Conservation (phyloP, 1,139 yeast species). For the Yamadazyma sp. region DNA sequence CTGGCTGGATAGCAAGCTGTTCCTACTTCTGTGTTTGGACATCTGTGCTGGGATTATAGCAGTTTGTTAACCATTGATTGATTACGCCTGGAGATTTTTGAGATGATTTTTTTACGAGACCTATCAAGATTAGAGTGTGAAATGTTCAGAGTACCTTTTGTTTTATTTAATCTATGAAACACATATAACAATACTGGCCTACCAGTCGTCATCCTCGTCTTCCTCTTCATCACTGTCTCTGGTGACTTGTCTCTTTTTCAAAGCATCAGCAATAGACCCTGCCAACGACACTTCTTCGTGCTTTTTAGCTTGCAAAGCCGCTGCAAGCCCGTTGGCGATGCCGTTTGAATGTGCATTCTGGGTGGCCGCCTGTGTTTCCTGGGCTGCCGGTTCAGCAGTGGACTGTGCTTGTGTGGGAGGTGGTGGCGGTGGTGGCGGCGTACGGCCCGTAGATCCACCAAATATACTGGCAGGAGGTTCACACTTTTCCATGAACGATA, state of each 20-base stretch:
- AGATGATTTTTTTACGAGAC: neutral
- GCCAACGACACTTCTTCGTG: conserved; percentile 68
- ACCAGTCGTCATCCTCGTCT: conserved; percentile 62
- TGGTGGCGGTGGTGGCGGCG: conserved; percentile 37
- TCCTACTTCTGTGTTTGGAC: conserved; percentile 39
- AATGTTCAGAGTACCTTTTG: too few relatives aligned
- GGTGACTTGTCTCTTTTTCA: conserved; percentile 80
- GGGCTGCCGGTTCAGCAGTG: conserved; percentile 12
- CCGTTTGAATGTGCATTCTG: conserved; percentile 18
- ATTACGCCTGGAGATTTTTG: too few relatives aligned
- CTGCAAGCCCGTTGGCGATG: conserved; percentile 59
- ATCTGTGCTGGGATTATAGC: conserved; percentile 17
- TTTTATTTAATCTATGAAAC: neutral
- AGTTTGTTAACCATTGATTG: neutral
- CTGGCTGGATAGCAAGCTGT: conserved; percentile 34
- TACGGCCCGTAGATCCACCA: conserved; percentile 22
- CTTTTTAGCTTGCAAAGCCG: conserved; percentile 68
- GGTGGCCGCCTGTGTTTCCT: conserved; percentile 9
- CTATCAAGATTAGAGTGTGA: too few relatives aligned
- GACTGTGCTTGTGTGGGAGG: neutral
- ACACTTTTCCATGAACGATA: conserved; percentile 77
- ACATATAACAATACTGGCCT: too few relatives aligned
- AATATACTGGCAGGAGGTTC: conserved; percentile 39
- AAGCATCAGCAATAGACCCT: conserved; percentile 87
- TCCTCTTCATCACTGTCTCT: conserved; percentile 73